Evolutionary conservation across 2,329 filamentous ascomycete species (phyloP).

Genomic region (Gaeumannomyces tritici): DNA sequence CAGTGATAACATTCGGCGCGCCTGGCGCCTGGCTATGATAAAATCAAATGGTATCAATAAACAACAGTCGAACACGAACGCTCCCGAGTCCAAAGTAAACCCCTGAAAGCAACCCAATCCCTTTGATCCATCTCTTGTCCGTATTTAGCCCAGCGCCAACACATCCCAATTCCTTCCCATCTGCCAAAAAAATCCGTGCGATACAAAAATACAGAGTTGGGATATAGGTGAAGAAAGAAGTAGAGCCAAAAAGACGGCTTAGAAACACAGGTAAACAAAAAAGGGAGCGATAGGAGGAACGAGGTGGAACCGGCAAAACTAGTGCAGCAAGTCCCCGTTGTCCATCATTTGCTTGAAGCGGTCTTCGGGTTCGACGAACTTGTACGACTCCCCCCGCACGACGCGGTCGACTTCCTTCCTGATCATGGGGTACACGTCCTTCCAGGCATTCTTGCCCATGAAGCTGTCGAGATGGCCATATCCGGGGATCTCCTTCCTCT

Average conservation of each 20-base stretch:
- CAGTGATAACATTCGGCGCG: not conserved
- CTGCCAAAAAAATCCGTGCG: not conserved
- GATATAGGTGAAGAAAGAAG: not conserved
- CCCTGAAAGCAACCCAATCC: not conserved
- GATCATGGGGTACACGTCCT: conserved; percentile 49
- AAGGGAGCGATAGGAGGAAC: not conserved
- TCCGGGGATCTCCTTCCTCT: conserved; percentile 40
- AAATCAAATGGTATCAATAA: not conserved
- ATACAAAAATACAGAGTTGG: not conserved
- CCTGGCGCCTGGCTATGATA: not conserved
- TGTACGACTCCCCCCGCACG: conserved; percentile 28
- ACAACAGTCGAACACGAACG: not conserved
- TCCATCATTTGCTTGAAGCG: conserved; percentile 29
- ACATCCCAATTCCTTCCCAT: not conserved
- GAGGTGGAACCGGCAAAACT: not conserved
- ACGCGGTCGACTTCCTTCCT: conserved; percentile 45
- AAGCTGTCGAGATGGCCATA: conserved; percentile 54
- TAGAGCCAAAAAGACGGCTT: not conserved
- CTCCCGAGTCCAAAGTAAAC: not conserved
- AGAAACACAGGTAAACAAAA: not conserved
- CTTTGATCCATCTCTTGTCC: not conserved
- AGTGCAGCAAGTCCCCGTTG: conserved; percentile 27
- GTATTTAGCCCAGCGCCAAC: not conserved
- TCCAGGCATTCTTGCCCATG: conserved; percentile 51
- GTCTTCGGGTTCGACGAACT: conserved; percentile 33